Conservation (phyloP, 345 rosid species). For the Aquilaria sinensis region DNA sequence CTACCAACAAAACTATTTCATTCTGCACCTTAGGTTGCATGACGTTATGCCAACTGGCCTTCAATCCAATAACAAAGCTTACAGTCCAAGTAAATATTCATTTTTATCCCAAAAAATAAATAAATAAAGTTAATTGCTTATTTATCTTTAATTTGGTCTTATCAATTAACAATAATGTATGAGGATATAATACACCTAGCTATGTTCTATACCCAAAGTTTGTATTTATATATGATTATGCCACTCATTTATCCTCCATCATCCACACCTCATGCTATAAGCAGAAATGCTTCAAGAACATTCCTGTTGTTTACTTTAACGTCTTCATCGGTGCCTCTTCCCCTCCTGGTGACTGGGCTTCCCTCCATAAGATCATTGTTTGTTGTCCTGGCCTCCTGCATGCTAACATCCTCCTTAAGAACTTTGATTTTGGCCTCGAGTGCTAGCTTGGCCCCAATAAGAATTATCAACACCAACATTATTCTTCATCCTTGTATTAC, state of each 20-base stretch:
- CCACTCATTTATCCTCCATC: conserved; percentile 68
- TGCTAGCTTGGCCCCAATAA: conserved; percentile 84
- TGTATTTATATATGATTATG: too few species aligned
- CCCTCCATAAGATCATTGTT: conserved; percentile 73
- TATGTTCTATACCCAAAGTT: too few species aligned
- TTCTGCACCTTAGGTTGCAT: too few species aligned
- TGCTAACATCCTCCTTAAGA: conserved; percentile 78
- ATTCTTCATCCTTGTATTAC: neutral
- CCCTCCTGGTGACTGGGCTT: conserved; percentile 62
- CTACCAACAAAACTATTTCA: too few species aligned
- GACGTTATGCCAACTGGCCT: too few species aligned
- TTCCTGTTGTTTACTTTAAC: conserved; percentile 66
- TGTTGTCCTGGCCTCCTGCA: conserved; percentile 91
- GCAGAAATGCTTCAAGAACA: conserved; percentile 39
- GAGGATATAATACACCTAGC: too few species aligned
- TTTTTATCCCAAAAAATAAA: too few species aligned
- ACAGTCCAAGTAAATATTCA: too few species aligned
- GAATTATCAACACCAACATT: conserved; percentile 17
- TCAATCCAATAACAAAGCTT: too few species aligned
- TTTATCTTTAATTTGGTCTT: too few species aligned
- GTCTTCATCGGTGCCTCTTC: conserved; percentile 30
- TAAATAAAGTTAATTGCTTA: too few species aligned
- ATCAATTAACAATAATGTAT: too few species aligned
- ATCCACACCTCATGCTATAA: conserved; percentile 64
- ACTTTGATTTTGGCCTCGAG: conserved; percentile 91